phyloP scores from a whole-genome alignment of 2,329 filamentous ascomycete genomes.

The Arthrinium phaeospermum region DNA sequence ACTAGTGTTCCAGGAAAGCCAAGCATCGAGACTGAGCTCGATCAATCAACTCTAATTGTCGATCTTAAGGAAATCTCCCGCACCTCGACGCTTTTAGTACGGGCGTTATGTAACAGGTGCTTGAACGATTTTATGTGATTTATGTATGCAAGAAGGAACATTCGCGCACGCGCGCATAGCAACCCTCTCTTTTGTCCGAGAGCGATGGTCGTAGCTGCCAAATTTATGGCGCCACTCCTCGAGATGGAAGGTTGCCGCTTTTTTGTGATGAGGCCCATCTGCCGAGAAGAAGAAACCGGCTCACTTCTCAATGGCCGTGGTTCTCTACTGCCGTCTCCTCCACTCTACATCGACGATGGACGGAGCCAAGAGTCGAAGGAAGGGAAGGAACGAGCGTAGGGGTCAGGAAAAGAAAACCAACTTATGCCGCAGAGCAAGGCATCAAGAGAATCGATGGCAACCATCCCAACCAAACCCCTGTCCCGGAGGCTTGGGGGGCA shows the following conservation, averaged over 20 bases:
- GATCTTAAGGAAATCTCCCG: slow-evolving; percentile 20
- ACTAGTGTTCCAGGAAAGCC: not conserved
- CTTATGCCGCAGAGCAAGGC: not conserved
- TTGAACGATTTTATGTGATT: not conserved
- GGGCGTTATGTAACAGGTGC: not conserved
- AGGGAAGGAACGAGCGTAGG: not conserved
- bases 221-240: slow-evolving; percentile 5
- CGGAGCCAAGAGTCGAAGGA: not conserved
- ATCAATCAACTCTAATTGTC: slow-evolving; percentile 20
- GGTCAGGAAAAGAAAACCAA: not conserved
- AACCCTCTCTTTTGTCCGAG: not conserved
- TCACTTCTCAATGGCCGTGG: not conserved
- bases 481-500: slow-evolving; percentile 7
- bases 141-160: not conserved
- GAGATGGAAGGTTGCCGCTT: not conserved
- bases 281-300: not conserved
- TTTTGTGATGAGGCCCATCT: slow-evolving; percentile 5
- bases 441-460: not conserved
- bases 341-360: not conserved
- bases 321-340: too few relatives aligned
- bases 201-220: not conserved
- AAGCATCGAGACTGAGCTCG: slow-evolving; percentile 8
- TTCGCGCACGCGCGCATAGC: not conserved
- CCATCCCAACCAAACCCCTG: not conserved
- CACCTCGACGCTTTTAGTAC: not conserved